Percentiles rank a stretch among this genome's conserved stretches.
These are phyloP conservation scores for Lecanicillium sp. DNA, from an alignment of 2,329 filamentous ascomycete genomes.

Conservation along the genomic window DNA sequence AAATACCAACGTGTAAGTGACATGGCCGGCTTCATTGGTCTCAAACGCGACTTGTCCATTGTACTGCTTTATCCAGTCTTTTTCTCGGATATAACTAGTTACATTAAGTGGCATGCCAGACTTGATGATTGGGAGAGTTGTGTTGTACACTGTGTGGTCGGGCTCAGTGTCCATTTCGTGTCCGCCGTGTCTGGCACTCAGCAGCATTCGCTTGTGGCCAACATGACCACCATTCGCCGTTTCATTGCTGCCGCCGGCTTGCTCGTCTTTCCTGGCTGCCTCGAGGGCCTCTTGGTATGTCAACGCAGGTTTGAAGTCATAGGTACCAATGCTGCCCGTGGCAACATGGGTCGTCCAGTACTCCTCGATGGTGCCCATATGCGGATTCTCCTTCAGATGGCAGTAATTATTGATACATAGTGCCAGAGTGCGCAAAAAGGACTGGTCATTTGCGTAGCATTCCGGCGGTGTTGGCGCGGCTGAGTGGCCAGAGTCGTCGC, in stretches of 20 bases:
- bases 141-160: slow-evolving; percentile 9
- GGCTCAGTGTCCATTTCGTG: slow-evolving; percentile 5
- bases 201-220: slow-evolving; percentile 2
- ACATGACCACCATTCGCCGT: neutral
- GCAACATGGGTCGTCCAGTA: slow-evolving; percentile 22
- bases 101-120: slow-evolving; percentile 18
- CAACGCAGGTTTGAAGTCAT: slow-evolving; percentile 16
- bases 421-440: slow-evolving; percentile 24
- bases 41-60: slow-evolving; percentile 45
- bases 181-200: slow-evolving; percentile 10
- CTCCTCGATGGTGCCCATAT: slow-evolving; percentile 13
- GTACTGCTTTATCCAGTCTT: slow-evolving; percentile 31
- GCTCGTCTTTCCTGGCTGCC: slow-evolving; percentile 15
- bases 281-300: slow-evolving; percentile 19
- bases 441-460: slow-evolving; percentile 20
- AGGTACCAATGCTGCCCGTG: slow-evolving; percentile 17
- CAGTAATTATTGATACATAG: slow-evolving; percentile 26
- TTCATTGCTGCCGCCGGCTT: slow-evolving; percentile 3
- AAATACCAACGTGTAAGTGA: slow-evolving; percentile 13
- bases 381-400: slow-evolving; percentile 13
- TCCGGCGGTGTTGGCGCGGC: slow-evolving; percentile 15
- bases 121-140: slow-evolving; percentile 16
- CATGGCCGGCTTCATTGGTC: slow-evolving; percentile 27
- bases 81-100: slow-evolving; percentile 20
- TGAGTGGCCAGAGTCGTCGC: slow-evolving; percentile 17